Evolutionary conservation across 257 asterid genomes (phyloP), one percentile per base, ranked within the genome.

Genomic region (Agastache rugosa): DNA sequence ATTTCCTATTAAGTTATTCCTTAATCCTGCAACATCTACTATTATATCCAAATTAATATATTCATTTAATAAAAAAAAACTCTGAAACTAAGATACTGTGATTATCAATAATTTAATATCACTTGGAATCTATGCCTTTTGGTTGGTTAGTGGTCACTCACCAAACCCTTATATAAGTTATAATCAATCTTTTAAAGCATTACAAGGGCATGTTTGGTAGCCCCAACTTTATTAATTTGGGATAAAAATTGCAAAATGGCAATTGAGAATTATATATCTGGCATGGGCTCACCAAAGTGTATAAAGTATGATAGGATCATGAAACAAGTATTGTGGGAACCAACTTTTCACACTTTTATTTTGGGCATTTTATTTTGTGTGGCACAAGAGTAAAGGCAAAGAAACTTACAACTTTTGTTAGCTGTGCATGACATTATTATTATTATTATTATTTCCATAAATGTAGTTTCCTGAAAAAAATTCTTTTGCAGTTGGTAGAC

Each of bases 241-340:
- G 20, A 75, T 75, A 41, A 4, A 4, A 62, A 41, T 53, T 51
- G 76, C 48, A 61, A 54, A 77, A 47, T 66, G 67, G 74, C 67
- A 77, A 67, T 25, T 20, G 81, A 62, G 73, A 77, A 8, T 8
- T 39, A 39, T 8, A 51, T 77, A 85, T 77, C 90, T 91, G 92
- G 86, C 88, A 72, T 68, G 83, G 85, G 83, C 82, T 78, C 91
- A 80, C 93, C 80, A 61, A 78, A 82, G 85, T 79, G 77, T 83
- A 73, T 72, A 45, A 41, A 75, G 55, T 75, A 90, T 87, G 96
- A 87, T 87, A 80, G 85, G 89, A 85, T 86, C 83, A 86, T 85
- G 90, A 87, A 86, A 88, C 94, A 85, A 76, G 81, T 81, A 86
- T 84, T 88, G 90, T 89, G 93, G 86, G 85, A 77, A 79, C 77